Base-by-base conservation (phyloP, 2,329 filamentous ascomycete species). In the Ascochyta rabiei region DNA sequence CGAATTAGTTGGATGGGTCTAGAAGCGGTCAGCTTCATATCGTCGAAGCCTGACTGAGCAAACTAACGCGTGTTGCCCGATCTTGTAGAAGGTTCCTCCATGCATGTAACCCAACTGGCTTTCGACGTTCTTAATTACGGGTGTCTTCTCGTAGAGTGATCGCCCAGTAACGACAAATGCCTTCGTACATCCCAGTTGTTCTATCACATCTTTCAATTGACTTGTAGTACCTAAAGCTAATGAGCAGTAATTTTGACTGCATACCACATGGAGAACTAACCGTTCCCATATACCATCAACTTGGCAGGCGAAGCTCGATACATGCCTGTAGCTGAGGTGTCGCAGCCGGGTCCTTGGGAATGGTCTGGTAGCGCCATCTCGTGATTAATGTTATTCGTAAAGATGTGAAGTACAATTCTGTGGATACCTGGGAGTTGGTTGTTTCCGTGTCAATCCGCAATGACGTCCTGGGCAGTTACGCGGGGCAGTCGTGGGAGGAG, bases 91-190 rank as follows among this genome's bases (percentile, higher is more conserved):
- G 1, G 82, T 84, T 42, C 80, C 80, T 15, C 81, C 82, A 62
- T 83, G 80, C 10, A 76, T 71, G 13, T 71, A 59, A 13, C 76
- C 78, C 3, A 84, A 72, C 4, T 79, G 70, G 34, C 76, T 70
- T 69, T 84, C 81, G 9, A 84, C 77, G 26, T 80, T 72, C 57
- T 80, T 79, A 64, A 85, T 80, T 10, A 85, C 75, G 0, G 77
- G 72, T 0, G 82, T 85, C 65, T 83, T 84, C 51, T 75, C 81
- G 24, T 80, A 80, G 1, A 85, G 75, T 1, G 82, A 84, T 26
- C 70, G 74, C 16, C 81, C 82, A 2, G 82, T 84, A 35, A 85
- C 78, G 59, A 85, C 81, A 67, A 84, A 84, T 0, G 82, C 82
- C 67, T 82, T 83, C 6, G 81, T 70, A 24, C 68, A 66, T 15